Base-by-base conservation (phyloP, 148 eudicot species). In the Vaccinium myrtillus region DNA sequence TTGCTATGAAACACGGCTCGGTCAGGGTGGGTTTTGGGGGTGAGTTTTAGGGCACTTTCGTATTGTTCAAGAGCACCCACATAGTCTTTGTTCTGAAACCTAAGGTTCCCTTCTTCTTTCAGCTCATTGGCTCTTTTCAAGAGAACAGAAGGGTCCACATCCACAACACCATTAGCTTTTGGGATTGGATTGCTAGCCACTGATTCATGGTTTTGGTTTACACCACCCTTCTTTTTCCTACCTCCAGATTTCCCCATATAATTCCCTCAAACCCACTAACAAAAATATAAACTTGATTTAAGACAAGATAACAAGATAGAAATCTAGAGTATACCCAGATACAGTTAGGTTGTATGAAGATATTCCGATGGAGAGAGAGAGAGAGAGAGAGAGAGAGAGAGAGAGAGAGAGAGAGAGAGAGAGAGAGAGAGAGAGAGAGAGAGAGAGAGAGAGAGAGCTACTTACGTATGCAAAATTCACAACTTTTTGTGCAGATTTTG, bases 201-300 rank as follows among this genome's bases (percentile, higher is more conserved):
- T 9, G 84, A 80, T 78, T 67, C 87, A 82, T 91, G 87, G 86
- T 78, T 83, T 76, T 85, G 92, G 87, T 82, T 92, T 75, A 75
- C 91, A 78, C 84, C 87, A 19, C 91, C 87, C 89, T 97, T 97
- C 94, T 94, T 97, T 83, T 89, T 95, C 87, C 87, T 97, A 67
- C 94, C 95, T 18, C 98, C 98, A 54, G 99, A 93, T 85, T 95
- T 97, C 87, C 99, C 99, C 99, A 97, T 97, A 83, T 27, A 89
- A 84, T 70, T 73, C 73, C 58, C 83, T 78, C 86, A 39, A 65
- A 32, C 59, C 75, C 65, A 30, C 43, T 36, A 69, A 30, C 30
- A 81, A 80, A 73, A 27, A 63, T 77, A 30, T 7, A 70, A 55
- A 21, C 32, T 63, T 73, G 73, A 48, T 77, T 13, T 53, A 75